Base-by-base conservation (phyloP, 1,139 yeast genomes). In the Blastobotrys buckinghamii region DNA sequence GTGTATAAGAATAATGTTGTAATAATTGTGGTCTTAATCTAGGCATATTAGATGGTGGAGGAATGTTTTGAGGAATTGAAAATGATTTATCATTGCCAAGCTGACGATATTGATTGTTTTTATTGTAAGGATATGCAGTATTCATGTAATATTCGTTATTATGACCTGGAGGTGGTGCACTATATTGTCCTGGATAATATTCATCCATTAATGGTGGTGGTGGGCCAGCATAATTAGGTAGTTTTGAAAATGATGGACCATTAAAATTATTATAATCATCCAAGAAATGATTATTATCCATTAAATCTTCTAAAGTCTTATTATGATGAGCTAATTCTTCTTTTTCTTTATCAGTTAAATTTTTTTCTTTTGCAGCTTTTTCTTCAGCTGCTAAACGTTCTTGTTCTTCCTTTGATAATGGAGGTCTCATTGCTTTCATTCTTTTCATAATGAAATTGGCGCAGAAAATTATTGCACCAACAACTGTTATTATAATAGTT, bases 41-140 rank as follows among this genome's bases (percentile, higher is more conserved):
- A n/a, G n/a, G n/a, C n/a, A n/a, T n/a, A 22, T 4, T 22, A 3
- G 49, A 48, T 15, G 36, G 42, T 6, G 53, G 53, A 16, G 47
- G 46, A 24, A 50, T 33, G 12, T 47, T 32, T 6, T 47, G 43
- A 6, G 53, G 50, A 20, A 50, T 44, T 12, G 53, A 50, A 19
- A 41, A 44, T n/a, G 53, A 50, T 22, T 49, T 46, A 3, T 34
- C 41, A 9, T 30, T 34, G 12, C n/a, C 27, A 35, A 6, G 2
- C n/a, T 19, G 24, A 19, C 27, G 42, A 24, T 24, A 34, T 9
- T n/a, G 24, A n/a, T 29, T 15, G 19, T 22, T 29, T 22, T 26
- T 22, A n/a, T n/a, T n/a, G n/a, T n/a, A n/a, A n/a, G n/a, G n/a
- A n/a, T 26, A 12, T 37, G 40, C 40, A 10, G 26, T 9, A n/a